A percentile compares a stretch with the other conserved stretches of the same genome.
Evolutionary conservation across 1,139 yeast genomes (phyloP).

Genomic region (Geotrichum cucujoidarum): DNA sequence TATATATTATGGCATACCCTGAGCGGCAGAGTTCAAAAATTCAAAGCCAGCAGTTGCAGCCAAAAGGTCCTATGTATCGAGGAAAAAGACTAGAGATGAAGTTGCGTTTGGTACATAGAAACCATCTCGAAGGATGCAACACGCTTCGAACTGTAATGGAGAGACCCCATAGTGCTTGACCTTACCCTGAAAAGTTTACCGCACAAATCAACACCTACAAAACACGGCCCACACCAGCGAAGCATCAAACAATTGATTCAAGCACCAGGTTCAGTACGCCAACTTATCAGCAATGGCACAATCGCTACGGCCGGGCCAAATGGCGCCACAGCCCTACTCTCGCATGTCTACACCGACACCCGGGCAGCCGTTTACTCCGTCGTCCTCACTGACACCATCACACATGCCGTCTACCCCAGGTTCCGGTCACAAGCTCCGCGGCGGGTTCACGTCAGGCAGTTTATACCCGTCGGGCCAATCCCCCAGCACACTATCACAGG

Average conservation of each 20-base stretch:
- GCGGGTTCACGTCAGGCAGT: conserved; percentile 4
- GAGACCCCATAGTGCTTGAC: too few species aligned
- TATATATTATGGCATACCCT: too few species aligned
- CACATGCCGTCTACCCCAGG: conserved; percentile 17
- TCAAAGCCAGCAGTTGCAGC: not conserved
- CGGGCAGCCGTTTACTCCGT: conserved; percentile 23
- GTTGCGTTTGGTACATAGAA: too few species aligned
- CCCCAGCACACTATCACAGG: conserved; percentile 14
- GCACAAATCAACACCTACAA: not conserved
- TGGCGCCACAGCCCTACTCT: conserved; percentile 23
- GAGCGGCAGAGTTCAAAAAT: not conserved
- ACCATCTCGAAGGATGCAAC: not conserved
- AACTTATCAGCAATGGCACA: conserved; percentile 11
- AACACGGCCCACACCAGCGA: not conserved
- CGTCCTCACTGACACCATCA: conserved; percentile 21
- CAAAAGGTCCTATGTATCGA: too few species aligned
- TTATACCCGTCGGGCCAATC: conserved; percentile 8
- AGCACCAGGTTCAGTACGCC: not conserved
- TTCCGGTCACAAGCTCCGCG: conserved; percentile 14
- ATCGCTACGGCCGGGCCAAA: conserved; percentile 17
- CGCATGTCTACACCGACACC: conserved; percentile 26
- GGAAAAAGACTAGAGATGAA: too few species aligned
- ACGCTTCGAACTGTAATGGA: not conserved
- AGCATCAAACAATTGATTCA: not conserved
- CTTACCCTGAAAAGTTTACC: conserved; percentile 1